These are phyloP conservation scores for Porodaedalea pini DNA, from an alignment of 1,284 basidiomycete species.

Conservation along the genomic window DNA sequence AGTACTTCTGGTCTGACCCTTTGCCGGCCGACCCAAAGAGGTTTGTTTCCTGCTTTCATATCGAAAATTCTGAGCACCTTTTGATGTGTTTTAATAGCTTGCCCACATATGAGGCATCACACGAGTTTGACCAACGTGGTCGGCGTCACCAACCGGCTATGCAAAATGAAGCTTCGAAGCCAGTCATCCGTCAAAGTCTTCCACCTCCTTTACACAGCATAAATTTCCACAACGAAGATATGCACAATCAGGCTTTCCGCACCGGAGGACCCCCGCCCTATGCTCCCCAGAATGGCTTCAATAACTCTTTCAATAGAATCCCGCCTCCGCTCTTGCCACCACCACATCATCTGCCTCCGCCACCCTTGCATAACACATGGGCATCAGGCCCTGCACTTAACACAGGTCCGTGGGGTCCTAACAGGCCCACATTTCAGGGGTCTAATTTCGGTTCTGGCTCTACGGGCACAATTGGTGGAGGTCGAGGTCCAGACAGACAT, in stretches of 20 bases:
- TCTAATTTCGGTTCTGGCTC: neutral
- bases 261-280: neutral
- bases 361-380: constrained; percentile 1
- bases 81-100: constrained; percentile 42
- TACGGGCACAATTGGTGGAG: neutral
- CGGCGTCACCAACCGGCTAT: constrained; percentile 41
- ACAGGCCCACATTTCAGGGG: neutral
- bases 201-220: constrained; percentile 12
- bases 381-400: neutral
- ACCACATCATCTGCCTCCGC: neutral
- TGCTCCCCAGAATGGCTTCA: neutral
- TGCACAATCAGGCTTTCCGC: neutral
- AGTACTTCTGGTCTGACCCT: constrained; percentile 91
- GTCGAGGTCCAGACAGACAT: neutral
- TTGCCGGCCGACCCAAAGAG: constrained; percentile 79
- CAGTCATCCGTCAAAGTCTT: neutral
- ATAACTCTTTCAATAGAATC: neutral
- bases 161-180: constrained; percentile 1
- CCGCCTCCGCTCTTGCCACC: neutral
- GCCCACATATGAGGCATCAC: constrained; percentile 75
- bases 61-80: constrained; percentile 8
- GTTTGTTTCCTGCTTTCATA: constrained; percentile 42
- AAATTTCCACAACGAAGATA: neutral
- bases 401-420: neutral
- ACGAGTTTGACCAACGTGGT: constrained; percentile 80